Conservation (phyloP, 2,329 filamentous ascomycete genomes). For the Incumbomyces delicatus region DNA sequence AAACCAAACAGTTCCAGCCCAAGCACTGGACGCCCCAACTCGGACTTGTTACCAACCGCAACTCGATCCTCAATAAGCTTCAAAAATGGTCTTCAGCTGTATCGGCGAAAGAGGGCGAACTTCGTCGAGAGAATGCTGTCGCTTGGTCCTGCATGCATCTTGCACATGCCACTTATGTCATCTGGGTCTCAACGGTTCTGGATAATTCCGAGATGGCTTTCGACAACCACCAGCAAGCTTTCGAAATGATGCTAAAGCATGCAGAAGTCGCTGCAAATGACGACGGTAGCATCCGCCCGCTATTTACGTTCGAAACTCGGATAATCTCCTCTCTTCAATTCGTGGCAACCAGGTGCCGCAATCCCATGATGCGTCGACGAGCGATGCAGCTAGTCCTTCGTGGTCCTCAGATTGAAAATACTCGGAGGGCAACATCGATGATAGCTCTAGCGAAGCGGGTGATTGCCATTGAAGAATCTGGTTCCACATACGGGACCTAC, state of each 20-base stretch:
- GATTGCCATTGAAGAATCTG: slow-evolving; percentile 12
- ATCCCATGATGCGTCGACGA: slow-evolving; percentile 11
- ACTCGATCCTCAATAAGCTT: slow-evolving; percentile 2
- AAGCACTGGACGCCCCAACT: slow-evolving; percentile 9
- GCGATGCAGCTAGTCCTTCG: slow-evolving; percentile 5
- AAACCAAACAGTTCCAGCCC: slow-evolving; percentile 1
- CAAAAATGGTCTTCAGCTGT: not conserved
- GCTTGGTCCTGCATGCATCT: slow-evolving; percentile 2
- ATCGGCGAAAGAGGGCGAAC: not conserved
- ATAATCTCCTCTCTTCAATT: slow-evolving; percentile 11
- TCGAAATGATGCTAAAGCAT: slow-evolving; percentile 6
- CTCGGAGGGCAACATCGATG: slow-evolving; percentile 8
- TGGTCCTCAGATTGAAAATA: slow-evolving; percentile 8
- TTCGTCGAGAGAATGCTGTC: not conserved
- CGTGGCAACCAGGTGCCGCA: slow-evolving; percentile 9
- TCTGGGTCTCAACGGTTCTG: slow-evolving; percentile 4
- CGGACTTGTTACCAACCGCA: not conserved
- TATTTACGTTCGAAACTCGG: slow-evolving; percentile 11
- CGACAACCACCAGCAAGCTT: slow-evolving; percentile 2
- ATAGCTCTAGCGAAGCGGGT: slow-evolving; percentile 8
- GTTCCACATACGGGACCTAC: slow-evolving; percentile 1
- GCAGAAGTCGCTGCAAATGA: slow-evolving; percentile 1
- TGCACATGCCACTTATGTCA: slow-evolving; percentile 7
- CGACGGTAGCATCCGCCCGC: not conserved
- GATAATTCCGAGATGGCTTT: not conserved